A percentile compares a stretch with the other conserved stretches of the same genome.
These are phyloP conservation scores for Perilla frutescens DNA, from an alignment of 257 asterid genomes.

Conservation along the genomic window DNA sequence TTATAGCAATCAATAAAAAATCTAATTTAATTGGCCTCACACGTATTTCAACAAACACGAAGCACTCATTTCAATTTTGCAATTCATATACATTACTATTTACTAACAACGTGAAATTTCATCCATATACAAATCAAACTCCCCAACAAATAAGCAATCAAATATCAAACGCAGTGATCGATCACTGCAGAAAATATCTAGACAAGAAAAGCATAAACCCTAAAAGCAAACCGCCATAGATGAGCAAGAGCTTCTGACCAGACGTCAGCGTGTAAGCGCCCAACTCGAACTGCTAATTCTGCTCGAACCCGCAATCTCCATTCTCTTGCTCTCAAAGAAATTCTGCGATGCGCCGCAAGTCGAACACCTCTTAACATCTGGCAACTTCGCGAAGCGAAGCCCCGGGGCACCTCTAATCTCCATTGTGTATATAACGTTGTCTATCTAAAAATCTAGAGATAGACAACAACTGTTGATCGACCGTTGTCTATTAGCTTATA, in stretches of 20 bases:
- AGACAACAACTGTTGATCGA: too few species aligned
- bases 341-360: slow-evolving; percentile 94
- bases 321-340: slow-evolving; percentile 84
- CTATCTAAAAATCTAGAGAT: too few species aligned
- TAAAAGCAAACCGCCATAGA: slow-evolving; percentile 74
- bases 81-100: slow-evolving; percentile 34
- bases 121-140: slow-evolving; percentile 19
- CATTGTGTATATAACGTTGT: too few species aligned
- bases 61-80: slow-evolving; percentile 11
- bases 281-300: slow-evolving; percentile 96
- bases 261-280: slow-evolving; percentile 92
- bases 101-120: slow-evolving; percentile 6
- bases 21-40: background rate
- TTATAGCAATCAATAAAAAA: too few species aligned
- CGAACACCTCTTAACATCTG: slow-evolving; percentile 94
- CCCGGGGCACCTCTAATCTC: too few species aligned
- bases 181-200: slow-evolving; percentile 82
- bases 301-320: slow-evolving; percentile 90
- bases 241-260: slow-evolving; percentile 87
- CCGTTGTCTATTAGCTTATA: too few species aligned
- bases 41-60: background rate
- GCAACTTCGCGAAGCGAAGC: slow-evolving; percentile 71
- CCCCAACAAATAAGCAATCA: slow-evolving; percentile 13
- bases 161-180: background rate
- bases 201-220: slow-evolving; percentile 84